Base-by-base conservation (phyloP, 768 basidiomycete genomes). In the Inosperma sp. region DNA sequence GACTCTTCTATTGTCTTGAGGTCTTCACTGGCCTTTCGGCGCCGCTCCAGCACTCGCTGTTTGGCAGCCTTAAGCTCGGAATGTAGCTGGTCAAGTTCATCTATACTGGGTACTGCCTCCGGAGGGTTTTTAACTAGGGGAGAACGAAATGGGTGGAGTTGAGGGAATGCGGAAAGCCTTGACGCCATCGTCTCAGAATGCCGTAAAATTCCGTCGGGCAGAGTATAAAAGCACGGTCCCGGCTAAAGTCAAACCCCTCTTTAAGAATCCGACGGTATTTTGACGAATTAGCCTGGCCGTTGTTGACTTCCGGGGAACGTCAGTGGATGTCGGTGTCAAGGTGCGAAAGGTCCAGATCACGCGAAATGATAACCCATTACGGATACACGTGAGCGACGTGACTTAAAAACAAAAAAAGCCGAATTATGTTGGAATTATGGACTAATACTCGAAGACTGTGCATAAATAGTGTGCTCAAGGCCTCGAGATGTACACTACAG, bases 1-100 rank as follows among this genome's bases (percentile, higher is more conserved):
- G 83, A 84, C 67, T 86, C 87, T 55, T 86, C 81, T 58, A 91
- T 82, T 48, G 79, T 75, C 63, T 75, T 79, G 57, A 88, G 69
- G 73, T 91, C 88, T 61, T 85, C 81, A 26, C 77, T 78, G 0
- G 88, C 89, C 72, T 88, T 89, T 73, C 77, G 82, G 33, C 75
- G 79, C 57, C 86, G 77, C 54, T 83, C 83, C 40, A 81, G 59
- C 6, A 80, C 76, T 61, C 70, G 72, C 57, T 77, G 71, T 59
- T 74, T 78, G 46, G 84, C 67, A 41, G 69, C 54, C 53, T 65
- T 70, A 40, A 92, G 79, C 63, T 90, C 86, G 36, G 71, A 59
- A 33, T 84, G 79, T 17, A 90, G 74, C 17, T 65, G 57, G 51
- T 86, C 81, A 43, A 91, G 80, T 33, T 91, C 89, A 46, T 86